Conservation (phyloP, 129 eudicot genomes). For the Dittrichia graveolens region DNA sequence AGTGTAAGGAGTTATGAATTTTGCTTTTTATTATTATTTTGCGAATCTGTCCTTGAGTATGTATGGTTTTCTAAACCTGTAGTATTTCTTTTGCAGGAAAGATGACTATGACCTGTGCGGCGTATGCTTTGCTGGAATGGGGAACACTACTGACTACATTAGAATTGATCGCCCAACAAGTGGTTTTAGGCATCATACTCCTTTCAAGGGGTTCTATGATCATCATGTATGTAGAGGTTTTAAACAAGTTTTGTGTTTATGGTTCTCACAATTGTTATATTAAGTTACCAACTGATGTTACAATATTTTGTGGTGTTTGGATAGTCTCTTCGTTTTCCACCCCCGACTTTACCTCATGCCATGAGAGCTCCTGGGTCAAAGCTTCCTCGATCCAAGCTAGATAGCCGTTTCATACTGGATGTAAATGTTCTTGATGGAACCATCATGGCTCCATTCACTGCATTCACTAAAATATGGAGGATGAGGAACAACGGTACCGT, state of each 20-base stretch:
- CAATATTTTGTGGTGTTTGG: neutral
- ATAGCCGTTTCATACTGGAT: constrained; percentile 81
- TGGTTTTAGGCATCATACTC: constrained; percentile 33
- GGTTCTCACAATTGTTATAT: neutral
- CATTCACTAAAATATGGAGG: constrained; percentile 91
- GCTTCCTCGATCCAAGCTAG: constrained; percentile 50
- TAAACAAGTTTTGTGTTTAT: neutral
- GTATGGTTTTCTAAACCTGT: neutral
- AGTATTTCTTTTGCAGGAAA: constrained; percentile 54
- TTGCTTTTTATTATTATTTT: neutral
- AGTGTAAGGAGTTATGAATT: constrained; percentile 55
- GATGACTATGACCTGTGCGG: constrained; percentile 82
- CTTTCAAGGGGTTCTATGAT: constrained; percentile 43
- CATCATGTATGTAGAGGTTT: constrained; percentile 45
- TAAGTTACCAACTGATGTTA: neutral
- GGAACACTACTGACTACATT: constrained; percentile 55
- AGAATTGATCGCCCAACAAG: constrained; percentile 66
- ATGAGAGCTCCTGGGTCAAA: constrained; percentile 41
- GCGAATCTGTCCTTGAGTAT: neutral
- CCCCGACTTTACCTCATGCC: constrained; percentile 43
- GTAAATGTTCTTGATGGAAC: constrained; percentile 84
- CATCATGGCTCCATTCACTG: constrained; percentile 68
- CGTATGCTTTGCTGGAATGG: constrained; percentile 57
- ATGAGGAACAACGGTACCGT: constrained; percentile 79
- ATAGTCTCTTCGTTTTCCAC: constrained; percentile 21